These are phyloP conservation scores for Carex scoparia DNA, from an alignment of 176 grass and related monocot genomes.

Conservation along the genomic window DNA sequence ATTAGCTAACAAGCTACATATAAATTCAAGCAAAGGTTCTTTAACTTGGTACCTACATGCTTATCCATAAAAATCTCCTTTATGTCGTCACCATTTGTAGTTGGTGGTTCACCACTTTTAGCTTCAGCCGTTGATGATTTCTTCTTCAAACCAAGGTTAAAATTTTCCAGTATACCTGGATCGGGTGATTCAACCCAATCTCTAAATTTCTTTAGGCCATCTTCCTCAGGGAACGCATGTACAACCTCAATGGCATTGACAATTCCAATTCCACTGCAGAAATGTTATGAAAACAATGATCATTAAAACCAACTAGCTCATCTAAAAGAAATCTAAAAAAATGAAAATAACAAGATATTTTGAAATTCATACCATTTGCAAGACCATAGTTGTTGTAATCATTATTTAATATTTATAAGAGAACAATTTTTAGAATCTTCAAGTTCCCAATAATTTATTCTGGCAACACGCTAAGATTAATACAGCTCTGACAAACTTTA, in stretches of 20 bases:
- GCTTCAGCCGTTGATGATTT: constrained; percentile 39
- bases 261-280: constrained; percentile 89
- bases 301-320: background rate
- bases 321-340: background rate
- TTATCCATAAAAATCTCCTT: constrained; percentile 86
- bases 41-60: constrained; percentile 58
- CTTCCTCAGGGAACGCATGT: constrained; percentile 88
- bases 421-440: background rate
- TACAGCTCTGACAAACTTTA: background rate
- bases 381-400: background rate
- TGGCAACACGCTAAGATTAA: background rate
- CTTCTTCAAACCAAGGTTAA: constrained; percentile 45
- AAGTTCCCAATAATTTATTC: background rate
- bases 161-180: constrained; percentile 66
- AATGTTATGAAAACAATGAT: background rate
- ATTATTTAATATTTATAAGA: background rate
- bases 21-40: constrained; percentile 12
- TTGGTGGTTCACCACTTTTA: constrained; percentile 40
- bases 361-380: constrained; percentile 2
- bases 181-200: constrained; percentile 98
- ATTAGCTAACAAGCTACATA: constrained; percentile 3
- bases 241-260: constrained; percentile 98
- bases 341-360: background rate
- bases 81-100: constrained; percentile 32
- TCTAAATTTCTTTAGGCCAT: constrained; percentile 82